Conservation (phyloP, 139 green algal genomes). For the Closterium sp. region DNA sequence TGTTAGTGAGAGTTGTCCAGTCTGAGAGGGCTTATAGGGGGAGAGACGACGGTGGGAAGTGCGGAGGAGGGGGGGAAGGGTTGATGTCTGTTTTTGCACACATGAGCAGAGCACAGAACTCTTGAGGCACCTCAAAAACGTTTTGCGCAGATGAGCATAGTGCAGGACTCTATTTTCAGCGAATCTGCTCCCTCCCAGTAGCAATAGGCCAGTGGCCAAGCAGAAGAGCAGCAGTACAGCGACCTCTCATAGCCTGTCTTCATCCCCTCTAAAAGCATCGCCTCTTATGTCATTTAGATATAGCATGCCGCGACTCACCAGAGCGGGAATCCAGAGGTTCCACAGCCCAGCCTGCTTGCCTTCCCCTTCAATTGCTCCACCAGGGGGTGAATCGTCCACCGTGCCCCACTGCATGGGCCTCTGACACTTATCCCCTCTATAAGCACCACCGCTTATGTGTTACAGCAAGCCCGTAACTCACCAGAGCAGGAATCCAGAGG, state of each 20-base stretch:
- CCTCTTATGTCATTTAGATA: constrained; percentile 64
- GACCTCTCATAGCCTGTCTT: too few relatives aligned
- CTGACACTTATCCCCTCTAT: neutral
- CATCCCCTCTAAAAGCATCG: too few relatives aligned
- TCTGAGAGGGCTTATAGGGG: too few relatives aligned
- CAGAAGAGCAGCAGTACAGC: too few relatives aligned
- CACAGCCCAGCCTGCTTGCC: constrained; percentile 76
- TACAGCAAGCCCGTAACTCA: neutral
- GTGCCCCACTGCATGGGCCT: neutral
- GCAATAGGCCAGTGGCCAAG: too few relatives aligned
- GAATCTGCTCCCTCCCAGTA: too few relatives aligned
- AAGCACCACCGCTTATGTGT: neutral
- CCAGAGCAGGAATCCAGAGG: constrained; percentile 79
- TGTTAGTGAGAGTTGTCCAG: too few relatives aligned
- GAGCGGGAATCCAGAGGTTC: constrained; percentile 92
- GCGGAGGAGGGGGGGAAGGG: neutral
- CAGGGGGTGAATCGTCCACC: constrained; percentile 37
- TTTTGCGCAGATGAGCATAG: too few relatives aligned
- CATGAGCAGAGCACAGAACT: too few relatives aligned
- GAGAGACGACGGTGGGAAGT: neutral
- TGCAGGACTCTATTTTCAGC: too few relatives aligned
- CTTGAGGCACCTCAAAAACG: too few relatives aligned
- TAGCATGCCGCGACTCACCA: constrained; percentile 77
- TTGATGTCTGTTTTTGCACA: neutral
- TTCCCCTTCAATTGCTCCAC: constrained; percentile 78